Percentiles rank a stretch among this genome's conserved stretches.
Conservation (phyloP, 805 yeast genomes). For the Zygosaccharomyces gambellarensis region DNA sequence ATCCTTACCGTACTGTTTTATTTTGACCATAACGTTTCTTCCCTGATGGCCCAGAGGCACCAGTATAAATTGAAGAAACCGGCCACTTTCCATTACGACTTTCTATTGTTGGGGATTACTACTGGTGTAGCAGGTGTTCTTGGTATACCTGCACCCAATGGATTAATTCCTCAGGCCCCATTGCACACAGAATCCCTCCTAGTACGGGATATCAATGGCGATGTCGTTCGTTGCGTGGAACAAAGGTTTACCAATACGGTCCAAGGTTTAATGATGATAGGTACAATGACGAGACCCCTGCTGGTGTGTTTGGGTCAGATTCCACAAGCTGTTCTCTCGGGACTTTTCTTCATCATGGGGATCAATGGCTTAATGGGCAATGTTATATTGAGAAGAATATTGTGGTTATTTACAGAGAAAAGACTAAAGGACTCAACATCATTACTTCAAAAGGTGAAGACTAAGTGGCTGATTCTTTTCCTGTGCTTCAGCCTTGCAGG, state of each 20-base stretch:
- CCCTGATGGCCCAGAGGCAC: conserved; percentile 84
- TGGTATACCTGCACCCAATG: conserved; percentile 95
- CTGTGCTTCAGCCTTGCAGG: conserved; percentile 58
- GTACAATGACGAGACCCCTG: conserved; percentile 86
- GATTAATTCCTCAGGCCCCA: conserved; percentile 96
- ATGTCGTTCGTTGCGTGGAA: conserved; percentile 65
- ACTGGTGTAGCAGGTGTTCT: conserved; percentile 83
- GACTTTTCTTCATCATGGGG: conserved; percentile 92
- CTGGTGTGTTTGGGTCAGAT: conserved; percentile 72
- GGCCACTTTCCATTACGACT: conserved; percentile 89
- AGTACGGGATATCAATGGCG: conserved; percentile 34
- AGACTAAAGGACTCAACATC: conserved; percentile 34
- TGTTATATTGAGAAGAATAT: conserved; percentile 55
- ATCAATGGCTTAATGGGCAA: conserved; percentile 68
- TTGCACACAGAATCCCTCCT: conserved; percentile 77
- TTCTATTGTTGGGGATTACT: conserved; percentile 73
- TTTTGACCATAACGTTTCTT: conserved; percentile 93
- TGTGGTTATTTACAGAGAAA: conserved; percentile 59
- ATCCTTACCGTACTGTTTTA: conserved; percentile 79
- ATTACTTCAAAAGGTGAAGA: conserved; percentile 34
- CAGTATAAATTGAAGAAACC: conserved; percentile 82
- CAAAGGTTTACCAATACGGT: conserved; percentile 79
- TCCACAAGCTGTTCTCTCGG: conserved; percentile 92
- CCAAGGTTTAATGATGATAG: conserved; percentile 80
- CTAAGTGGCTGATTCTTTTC: conserved; percentile 46